phyloP scores from a whole-genome alignment of 768 basidiomycete species.

The Cystobasidium tubakii region DNA sequence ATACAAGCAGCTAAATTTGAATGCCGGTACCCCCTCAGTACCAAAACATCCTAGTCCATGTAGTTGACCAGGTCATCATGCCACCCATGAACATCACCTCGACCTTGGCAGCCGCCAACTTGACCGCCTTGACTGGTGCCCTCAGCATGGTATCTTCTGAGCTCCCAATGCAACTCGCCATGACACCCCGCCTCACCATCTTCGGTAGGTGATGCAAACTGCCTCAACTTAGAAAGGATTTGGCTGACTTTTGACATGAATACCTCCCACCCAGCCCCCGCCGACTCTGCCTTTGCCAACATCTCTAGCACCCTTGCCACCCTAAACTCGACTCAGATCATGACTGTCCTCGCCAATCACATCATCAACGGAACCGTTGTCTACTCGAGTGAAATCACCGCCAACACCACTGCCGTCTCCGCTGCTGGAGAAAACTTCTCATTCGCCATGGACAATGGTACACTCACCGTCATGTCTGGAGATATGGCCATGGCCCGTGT shows the following conservation, averaged over 20 bases:
- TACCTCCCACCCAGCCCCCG: conserved; percentile 42
- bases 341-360: conserved; percentile 50
- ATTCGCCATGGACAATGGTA: conserved; percentile 48
- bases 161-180: conserved; percentile 44
- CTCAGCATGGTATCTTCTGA: conserved; percentile 42
- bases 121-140: conserved; percentile 47
- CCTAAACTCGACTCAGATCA: conserved; percentile 47
- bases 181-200: conserved; percentile 48
- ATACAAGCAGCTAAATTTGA: neutral
- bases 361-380: conserved; percentile 50
- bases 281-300: conserved; percentile 46
- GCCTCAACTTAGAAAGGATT: too few relatives aligned
- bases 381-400: conserved; percentile 48
- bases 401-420: conserved; percentile 47
- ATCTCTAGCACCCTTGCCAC: conserved; percentile 41
- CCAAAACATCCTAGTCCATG: conserved; percentile 36
- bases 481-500: conserved; percentile 47
- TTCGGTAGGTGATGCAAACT: conserved; percentile 42
- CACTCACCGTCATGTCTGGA: conserved; percentile 47
- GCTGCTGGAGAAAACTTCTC: conserved; percentile 49
- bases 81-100: conserved; percentile 45
- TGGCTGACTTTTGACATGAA: neutral
- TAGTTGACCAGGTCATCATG: conserved; percentile 42
- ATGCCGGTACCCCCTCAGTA: neutral
- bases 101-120: conserved; percentile 41